Evolutionary conservation across 495 filamentous ascomycete genomes (phyloP), one percentile per base, ranked within the genome.

Genomic region (Penicillium turbatum): DNA sequence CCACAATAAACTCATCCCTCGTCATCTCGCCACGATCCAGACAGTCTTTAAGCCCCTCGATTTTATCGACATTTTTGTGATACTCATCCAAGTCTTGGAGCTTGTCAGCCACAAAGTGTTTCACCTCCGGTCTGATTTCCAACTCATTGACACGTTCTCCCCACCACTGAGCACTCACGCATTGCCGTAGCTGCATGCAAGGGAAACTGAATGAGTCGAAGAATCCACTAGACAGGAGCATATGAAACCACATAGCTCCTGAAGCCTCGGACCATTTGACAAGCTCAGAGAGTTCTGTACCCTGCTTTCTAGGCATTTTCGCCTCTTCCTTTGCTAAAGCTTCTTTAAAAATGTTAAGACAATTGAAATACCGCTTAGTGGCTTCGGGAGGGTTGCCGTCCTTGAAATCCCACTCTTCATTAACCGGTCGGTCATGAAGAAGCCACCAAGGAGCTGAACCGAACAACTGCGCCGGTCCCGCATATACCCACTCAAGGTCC

Each of bases 161-260:
- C 61, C 55, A 62, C 55, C 55, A 47, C 29, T 41, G 34, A 46
- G 30, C 38, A 42, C 61, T 51, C 37, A 63, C 24, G 30, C 48
- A 52, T 29, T 54, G 56, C 54, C 41, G 46, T 26, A 64, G 52
- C 52, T 64, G 32, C 16, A 34, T 55, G 29, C 38, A 59, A 44
- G 56, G 51, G 13, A 59, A 55, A 48, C 37, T 55, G 16, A 36
- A 17, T 0, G 31, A 40, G 41, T 51, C 26, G 52, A 62, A 62
- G 46, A 58, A 63, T 35, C 60, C 60, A 35, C 35, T 46, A 27
- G 59, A 61, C 21, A 63, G 54, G 19, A 61, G 48, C 55, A 64
- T 59, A 40, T 64, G 51, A 31, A 59, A 17, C 60, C 63, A 67
- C 63, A 67, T 67, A 31, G 24, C 10, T 5, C 42, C 42, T 11